These are phyloP conservation scores for Tricholoma flavovirens DNA, from an alignment of 768 basidiomycete genomes.

Conservation along the genomic window DNA sequence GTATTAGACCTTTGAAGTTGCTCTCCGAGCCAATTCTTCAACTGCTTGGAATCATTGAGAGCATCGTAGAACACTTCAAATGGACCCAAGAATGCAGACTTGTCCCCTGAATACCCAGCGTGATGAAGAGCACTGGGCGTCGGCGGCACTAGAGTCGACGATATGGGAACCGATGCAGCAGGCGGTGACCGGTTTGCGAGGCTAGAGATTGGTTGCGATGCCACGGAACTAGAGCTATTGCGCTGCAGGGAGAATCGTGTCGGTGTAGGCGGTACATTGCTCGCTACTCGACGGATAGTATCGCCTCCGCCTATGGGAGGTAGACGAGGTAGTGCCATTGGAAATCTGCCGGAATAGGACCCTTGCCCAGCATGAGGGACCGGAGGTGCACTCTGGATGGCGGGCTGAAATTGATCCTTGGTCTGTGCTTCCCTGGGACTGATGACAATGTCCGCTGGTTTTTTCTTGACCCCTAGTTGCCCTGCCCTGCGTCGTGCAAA, in stretches of 20 bases:
- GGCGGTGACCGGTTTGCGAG: constrained; percentile 44
- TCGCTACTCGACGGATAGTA: constrained; percentile 41
- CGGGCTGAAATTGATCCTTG: constrained; percentile 52
- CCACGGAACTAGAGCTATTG: constrained; percentile 14
- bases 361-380: constrained; percentile 46
- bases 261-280: constrained; percentile 68
- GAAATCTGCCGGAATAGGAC: constrained; percentile 37
- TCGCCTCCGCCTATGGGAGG: constrained; percentile 44
- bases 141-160: constrained; percentile 57
- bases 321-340: constrained; percentile 65
- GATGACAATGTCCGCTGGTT: constrained; percentile 77
- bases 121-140: constrained; percentile 64
- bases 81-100: constrained; percentile 72
- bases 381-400: constrained; percentile 75
- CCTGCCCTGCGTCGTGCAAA: constrained; percentile 72
- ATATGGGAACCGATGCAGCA: constrained; percentile 61
- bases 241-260: constrained; percentile 53
- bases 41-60: constrained; percentile 70
- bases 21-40: constrained; percentile 71
- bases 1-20: constrained; percentile 62
- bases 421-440: constrained; percentile 56
- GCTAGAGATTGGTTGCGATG: constrained; percentile 23
- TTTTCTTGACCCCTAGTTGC: constrained; percentile 57
- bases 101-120: constrained; percentile 56
- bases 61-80: constrained; percentile 85